Evolutionary conservation across 495 filamentous ascomycete species (phyloP).

Genomic region (Penicillium manginii): DNA sequence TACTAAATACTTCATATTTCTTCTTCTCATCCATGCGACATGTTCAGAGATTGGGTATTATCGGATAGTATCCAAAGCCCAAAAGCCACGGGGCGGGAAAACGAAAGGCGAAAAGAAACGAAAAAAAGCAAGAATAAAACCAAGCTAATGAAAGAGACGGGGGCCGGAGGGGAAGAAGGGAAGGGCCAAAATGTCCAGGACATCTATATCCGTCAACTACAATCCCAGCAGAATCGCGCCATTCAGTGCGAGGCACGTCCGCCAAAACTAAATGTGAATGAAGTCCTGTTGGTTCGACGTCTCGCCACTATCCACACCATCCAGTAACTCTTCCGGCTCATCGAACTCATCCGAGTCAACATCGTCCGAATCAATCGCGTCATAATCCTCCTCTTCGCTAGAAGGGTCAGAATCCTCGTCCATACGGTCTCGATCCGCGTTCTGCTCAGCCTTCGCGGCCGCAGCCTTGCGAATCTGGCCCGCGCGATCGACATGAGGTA

Average conservation of each 20-base stretch:
- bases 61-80: not conserved
- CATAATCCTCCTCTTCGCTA: constrained; percentile 80
- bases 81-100: not conserved
- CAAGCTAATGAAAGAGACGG: not conserved
- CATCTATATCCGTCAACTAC: constrained; percentile 5
- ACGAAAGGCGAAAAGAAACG: not conserved
- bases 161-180: not conserved
- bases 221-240: not conserved
- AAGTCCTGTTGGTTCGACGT: constrained; percentile 71
- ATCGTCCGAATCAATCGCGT: constrained; percentile 79
- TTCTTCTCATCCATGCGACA: not conserved
- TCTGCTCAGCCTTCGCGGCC: constrained; percentile 42
- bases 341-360: constrained; percentile 87
- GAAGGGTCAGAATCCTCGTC: constrained; percentile 73
- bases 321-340: constrained; percentile 54
- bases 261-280: constrained; percentile 54
- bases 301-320: constrained; percentile 52
- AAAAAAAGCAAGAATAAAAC: not conserved
- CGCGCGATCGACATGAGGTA: constrained; percentile 88
- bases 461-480: constrained; percentile 65
- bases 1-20: not conserved
- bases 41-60: not conserved
- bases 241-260: not conserved
- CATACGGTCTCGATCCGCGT: constrained; percentile 41
- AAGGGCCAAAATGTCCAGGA: not conserved